Base-by-base conservation (phyloP, 257 asterid genomes). In the Ophiorrhiza pumila region DNA sequence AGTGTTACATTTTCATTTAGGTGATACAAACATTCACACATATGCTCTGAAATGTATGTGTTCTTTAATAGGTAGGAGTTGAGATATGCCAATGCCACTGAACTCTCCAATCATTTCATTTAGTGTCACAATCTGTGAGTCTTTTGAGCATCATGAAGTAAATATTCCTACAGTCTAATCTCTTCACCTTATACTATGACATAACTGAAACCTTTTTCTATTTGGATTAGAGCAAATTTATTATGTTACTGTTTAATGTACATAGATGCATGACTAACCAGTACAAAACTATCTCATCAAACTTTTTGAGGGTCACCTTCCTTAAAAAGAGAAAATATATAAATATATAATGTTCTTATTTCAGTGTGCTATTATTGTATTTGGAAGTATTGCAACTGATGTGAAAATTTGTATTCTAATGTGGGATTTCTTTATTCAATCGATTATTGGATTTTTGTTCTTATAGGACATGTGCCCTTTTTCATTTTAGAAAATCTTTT, bases 321-420 rank as follows among this genome's bases (percentile, higher is more conserved):
- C 68, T 18, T 11, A 22, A 64, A 39, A 39, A 5, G 22, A 22
- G 14, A 34, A 22, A 64, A 60, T n/a, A n/a, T n/a, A 11, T 25
- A 39, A 39, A 8, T 39, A 64, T 1, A 39, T 64, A 47, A 68
- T 39, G 14, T 68, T 22, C 7, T 47, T n/a, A 68, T 25, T 22
- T 29, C 55, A 37, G 49, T 23, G 53, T 41, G 25, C 49, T 41
- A 23, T 70, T n/a, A 37, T 52, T 32, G 73, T 20, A 53, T 70
- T 55, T 55, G 74, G 74, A 53, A 70, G 56, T 25, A 65, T 65
- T 42, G 20, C 37, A 39, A 11, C 55, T 70, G 74, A 70, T 55
- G 64, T 55, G 65, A 69, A 69, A 56, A 6, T 37, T 69, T 69
- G 65, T 69, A 52, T 42, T 52, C 35, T 50, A 34, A 52, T 56